phyloP scores from a whole-genome alignment of 2,329 filamentous ascomycete species.

The Pseudocercospora fijiensis region DNA sequence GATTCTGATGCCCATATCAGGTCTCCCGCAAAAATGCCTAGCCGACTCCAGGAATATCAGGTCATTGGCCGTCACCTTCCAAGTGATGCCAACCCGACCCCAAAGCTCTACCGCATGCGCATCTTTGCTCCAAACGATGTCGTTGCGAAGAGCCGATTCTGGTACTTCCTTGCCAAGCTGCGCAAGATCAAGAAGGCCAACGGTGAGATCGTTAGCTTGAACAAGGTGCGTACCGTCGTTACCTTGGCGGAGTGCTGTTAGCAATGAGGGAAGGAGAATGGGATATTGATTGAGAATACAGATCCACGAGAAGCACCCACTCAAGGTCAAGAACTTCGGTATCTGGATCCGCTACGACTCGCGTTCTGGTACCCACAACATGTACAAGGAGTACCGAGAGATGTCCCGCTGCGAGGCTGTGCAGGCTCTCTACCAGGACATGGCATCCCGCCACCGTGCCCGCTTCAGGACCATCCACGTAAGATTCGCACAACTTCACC shows the following conservation, averaged over 20 bases:
- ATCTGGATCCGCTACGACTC: conserved; percentile 99
- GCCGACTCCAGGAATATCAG: conserved; percentile 96
- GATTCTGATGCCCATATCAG: conserved; percentile 36
- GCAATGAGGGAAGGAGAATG: neutral
- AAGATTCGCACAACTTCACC: conserved; percentile 45
- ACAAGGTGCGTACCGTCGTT: conserved; percentile 71
- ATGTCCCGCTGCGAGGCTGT: conserved; percentile 94
- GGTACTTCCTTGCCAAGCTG: conserved; percentile 99
- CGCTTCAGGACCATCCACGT: conserved; percentile 99
- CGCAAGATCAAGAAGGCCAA: conserved; percentile 99
- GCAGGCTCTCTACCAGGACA: conserved; percentile 97
- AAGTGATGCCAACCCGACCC: conserved; percentile 92
- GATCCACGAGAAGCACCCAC: conserved; percentile 98
- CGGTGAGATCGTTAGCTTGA: conserved; percentile 97
- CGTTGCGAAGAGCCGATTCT: conserved; percentile 99
- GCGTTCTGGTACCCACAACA: conserved; percentile 99
- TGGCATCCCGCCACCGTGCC: conserved; percentile 97
- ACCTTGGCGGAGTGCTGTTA: conserved; percentile 43
- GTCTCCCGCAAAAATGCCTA: conserved; percentile 9
- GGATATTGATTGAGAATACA: conserved; percentile 41
- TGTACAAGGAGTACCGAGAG: conserved; percentile 99
- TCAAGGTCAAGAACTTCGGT: conserved; percentile 99
- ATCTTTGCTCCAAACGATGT: conserved; percentile 98
- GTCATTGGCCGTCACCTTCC: conserved; percentile 99
- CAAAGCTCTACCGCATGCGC: conserved; percentile 99